These are phyloP conservation scores for Globisporangium viniferum DNA, from an alignment of 352 stramenopile species.

Conservation along the genomic window DNA sequence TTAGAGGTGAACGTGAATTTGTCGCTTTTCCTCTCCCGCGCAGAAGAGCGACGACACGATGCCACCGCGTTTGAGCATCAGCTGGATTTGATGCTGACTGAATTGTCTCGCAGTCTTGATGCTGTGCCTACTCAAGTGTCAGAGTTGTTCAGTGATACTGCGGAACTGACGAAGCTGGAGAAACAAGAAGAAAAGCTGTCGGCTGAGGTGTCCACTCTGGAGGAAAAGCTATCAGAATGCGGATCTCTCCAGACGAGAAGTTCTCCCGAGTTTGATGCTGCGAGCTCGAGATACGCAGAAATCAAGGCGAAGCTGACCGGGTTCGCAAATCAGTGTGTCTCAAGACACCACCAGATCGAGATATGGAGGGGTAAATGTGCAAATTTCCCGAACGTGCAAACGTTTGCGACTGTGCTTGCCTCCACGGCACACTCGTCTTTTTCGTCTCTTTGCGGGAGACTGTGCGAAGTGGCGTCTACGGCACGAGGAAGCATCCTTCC, in stretches of 20 bases:
- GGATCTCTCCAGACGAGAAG: not conserved
- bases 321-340: conserved; percentile 48
- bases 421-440: conserved; percentile 25
- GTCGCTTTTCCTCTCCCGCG: conserved; percentile 79
- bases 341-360: conserved; percentile 49
- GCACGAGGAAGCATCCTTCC: conserved; percentile 11
- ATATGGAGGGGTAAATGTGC: conserved; percentile 30
- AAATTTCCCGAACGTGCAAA: conserved; percentile 17
- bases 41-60: conserved; percentile 71
- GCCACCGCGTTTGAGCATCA: conserved; percentile 43
- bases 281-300: not conserved
- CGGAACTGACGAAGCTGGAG: conserved; percentile 14
- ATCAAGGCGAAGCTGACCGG: conserved; percentile 21
- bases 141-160: conserved; percentile 1
- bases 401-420: not conserved
- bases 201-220: conserved; percentile 10
- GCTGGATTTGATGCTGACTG: conserved; percentile 26
- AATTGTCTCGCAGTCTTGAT: conserved; percentile 20
- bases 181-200: conserved; percentile 25
- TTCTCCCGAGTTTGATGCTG: not conserved
- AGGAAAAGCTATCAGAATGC: conserved; percentile 15
- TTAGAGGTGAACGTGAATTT: conserved; percentile 85
- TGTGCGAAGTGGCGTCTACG: conserved; percentile 15
- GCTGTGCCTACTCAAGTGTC: conserved; percentile 1
- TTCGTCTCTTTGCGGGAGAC: conserved; percentile 10